Base-by-base conservation (phyloP, 2,329 filamentous ascomycete genomes). In the Akanthomyces lecanii region DNA sequence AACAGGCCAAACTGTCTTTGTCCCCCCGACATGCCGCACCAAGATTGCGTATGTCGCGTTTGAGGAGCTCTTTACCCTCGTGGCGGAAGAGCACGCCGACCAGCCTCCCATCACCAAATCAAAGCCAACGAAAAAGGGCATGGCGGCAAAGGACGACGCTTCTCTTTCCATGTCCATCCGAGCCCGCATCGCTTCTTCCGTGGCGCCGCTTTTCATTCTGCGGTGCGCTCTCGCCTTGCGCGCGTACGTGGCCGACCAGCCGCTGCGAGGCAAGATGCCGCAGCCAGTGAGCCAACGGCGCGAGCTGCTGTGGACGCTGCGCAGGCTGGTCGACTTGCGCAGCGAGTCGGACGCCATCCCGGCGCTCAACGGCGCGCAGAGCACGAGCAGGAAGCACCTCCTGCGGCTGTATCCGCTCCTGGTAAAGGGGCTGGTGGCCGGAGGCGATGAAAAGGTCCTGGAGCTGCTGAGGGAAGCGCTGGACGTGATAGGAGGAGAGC, bases 161-260 rank as follows among this genome's bases (percentile, higher is more conserved):
- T 8, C 25, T 5, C 33, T 7, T 11, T 8, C 21, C 23, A 50
- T 74, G 21, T 69, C 73, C 1, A 73, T 80, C 12, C 79, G 81
- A 64, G 74, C 84, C 47, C 81, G 85, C 14, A 85, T 98, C 18
- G 90, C 94, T 0, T 84, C 87, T 71, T 89, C 89, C 4, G 85
- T 89, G 0, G 89, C 91, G 0, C 92, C 92, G 0, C 94, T 91
- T 69, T 81, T 98, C 3, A 89, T 98, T 51, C 79, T 97, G 2
- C 87, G 95, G 3, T 87, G 90, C 14, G 92, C 90, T 0, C 79
- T 97, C 18, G 88, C 91, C 0, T 77, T 98, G n/a, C 88, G 91
- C 62, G 82, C 88, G 0, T 98, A 96, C 72, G 88, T 96, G 52
- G 90, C 92, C 4, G 95, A 99, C 73, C 94, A 97, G 71, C 93